Evolutionary conservation across 306 rosid genomes (phyloP).

Genomic region (Cicer chorassanicum): DNA sequence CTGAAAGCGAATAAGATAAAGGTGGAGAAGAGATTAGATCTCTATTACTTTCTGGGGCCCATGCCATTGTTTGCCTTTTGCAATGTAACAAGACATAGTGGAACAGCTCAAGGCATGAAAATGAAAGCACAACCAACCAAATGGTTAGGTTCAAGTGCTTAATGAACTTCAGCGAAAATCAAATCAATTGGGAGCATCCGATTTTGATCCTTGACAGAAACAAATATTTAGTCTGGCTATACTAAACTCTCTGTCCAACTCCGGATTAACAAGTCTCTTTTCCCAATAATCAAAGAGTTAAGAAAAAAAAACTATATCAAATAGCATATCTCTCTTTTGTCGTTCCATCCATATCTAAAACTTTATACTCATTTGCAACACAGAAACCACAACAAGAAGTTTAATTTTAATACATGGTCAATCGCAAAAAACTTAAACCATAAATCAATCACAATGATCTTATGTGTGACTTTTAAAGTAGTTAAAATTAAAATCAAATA

Average conservation of each 20-base stretch:
- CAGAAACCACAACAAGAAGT: background rate
- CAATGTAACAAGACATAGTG: conserved; percentile 20
- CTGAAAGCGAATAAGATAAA: conserved; percentile 28
- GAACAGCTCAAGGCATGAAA: conserved; percentile 37
- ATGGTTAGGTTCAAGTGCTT: background rate
- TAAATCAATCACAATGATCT: background rate
- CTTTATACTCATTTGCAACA: conserved; percentile 23
- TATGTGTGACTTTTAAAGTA: background rate
- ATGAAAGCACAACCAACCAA: conserved; percentile 30
- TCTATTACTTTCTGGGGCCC: conserved; percentile 22
- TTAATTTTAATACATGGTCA: background rate
- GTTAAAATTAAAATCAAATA: background rate
- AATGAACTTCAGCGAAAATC: background rate
- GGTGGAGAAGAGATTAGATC: conserved; percentile 13
- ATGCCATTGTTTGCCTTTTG: conserved; percentile 30
- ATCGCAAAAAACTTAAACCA: background rate
- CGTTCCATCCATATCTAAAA: conserved; percentile 37
- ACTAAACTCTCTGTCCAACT: background rate
- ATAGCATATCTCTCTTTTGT: conserved; percentile 23
- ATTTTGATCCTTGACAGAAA: background rate
- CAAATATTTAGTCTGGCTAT: background rate
- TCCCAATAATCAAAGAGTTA: background rate
- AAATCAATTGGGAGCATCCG: background rate
- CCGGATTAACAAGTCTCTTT: background rate
- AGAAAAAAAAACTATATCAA: background rate